These are phyloP conservation scores for Penicillium sp. DNA, from an alignment of 2,329 filamentous ascomycete genomes.

Conservation along the genomic window DNA sequence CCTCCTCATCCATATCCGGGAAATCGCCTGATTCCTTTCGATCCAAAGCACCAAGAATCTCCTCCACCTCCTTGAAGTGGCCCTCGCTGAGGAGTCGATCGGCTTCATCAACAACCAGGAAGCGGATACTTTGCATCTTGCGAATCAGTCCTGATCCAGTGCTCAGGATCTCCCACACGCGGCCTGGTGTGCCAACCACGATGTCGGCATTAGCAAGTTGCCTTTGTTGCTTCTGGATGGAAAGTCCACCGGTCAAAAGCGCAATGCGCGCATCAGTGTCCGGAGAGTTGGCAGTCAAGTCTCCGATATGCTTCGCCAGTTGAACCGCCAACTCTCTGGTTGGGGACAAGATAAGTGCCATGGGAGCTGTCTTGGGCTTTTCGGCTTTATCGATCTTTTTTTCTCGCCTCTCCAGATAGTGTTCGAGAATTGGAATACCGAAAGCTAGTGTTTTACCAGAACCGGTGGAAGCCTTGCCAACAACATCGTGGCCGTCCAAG, in stretches of 20 bases:
- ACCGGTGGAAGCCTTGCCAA: constrained; percentile 93
- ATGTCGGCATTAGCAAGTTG: constrained; percentile 82
- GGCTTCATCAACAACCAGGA: constrained; percentile 89
- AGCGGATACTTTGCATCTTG: constrained; percentile 71
- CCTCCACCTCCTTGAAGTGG: constrained; percentile 89
- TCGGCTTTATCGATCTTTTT: constrained; percentile 40
- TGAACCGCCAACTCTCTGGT: constrained; percentile 94
- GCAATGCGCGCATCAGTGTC: constrained; percentile 65
- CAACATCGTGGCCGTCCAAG: constrained; percentile 78
- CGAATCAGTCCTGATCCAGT: constrained; percentile 67
- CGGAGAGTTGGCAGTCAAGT: constrained; percentile 66
- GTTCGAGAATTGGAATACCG: constrained; percentile 86
- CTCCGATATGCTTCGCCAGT: constrained; percentile 75
- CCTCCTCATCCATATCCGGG: constrained; percentile 27
- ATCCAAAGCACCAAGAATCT: constrained; percentile 81
- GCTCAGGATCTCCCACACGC: constrained; percentile 91
- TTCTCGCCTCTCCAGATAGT: constrained; percentile 60
- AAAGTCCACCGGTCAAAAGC: constrained; percentile 86
- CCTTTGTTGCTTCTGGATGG: constrained; percentile 91
- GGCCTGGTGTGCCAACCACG: constrained; percentile 87
- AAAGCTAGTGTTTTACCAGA: constrained; percentile 97
- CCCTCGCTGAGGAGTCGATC: constrained; percentile 89
- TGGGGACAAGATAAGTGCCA: constrained; percentile 81
- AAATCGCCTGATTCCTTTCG: constrained; percentile 50
- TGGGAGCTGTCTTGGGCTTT: constrained; percentile 50